These are phyloP conservation scores for Tilletia horrida DNA, from an alignment of 1,284 basidiomycete species.

Conservation along the genomic window DNA sequence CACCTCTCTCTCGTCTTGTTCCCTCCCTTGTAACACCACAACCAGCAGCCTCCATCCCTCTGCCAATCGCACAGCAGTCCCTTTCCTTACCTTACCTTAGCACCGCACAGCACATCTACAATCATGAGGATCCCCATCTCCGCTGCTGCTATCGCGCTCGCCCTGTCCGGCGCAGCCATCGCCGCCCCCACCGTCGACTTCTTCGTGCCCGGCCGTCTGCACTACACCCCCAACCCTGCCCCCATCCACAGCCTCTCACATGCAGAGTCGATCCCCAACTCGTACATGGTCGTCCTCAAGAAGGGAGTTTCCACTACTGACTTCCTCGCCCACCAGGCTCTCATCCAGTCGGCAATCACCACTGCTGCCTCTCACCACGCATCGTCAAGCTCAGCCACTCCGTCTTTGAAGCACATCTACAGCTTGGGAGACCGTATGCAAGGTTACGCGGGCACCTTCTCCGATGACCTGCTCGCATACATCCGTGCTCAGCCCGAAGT, in stretches of 20 bases:
- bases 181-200: conserved; percentile 10
- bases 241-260: conserved; percentile 9
- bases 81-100: neutral
- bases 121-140: conserved; percentile 7
- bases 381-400: conserved; percentile 24
- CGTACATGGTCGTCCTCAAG: conserved; percentile 54
- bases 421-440: conserved; percentile 58
- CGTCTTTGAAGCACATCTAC: conserved; percentile 37
- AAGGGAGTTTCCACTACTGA: conserved; percentile 36
- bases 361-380: conserved; percentile 11
- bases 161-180: conserved; percentile 8
- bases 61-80: neutral
- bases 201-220: neutral
- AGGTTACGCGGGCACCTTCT: conserved; percentile 84
- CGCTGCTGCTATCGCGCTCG: conserved; percentile 1
- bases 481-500: conserved; percentile 86
- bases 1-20: neutral
- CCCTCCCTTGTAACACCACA: neutral
- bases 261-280: conserved; percentile 41
- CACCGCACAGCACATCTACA: neutral
- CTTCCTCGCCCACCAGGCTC: conserved; percentile 43
- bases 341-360: conserved; percentile 24
- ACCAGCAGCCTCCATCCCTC: neutral
- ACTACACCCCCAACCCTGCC: neutral
- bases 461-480: conserved; percentile 68